Percentiles rank a stretch among this genome's conserved stretches.
phyloP scores from a whole-genome alignment of 257 asterid species.

The Lycium ferocissimum region DNA sequence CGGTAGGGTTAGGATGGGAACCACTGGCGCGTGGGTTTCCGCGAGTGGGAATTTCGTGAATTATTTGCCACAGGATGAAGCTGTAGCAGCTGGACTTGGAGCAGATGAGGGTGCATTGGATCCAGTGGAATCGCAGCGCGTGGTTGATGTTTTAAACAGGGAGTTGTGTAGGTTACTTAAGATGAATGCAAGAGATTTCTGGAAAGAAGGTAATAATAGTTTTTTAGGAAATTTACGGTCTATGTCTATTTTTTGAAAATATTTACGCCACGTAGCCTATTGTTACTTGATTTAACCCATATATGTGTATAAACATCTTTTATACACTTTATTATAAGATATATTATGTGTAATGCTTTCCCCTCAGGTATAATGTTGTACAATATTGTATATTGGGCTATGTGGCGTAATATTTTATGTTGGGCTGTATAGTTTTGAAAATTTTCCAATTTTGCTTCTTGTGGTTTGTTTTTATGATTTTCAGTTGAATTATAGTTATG shows the following conservation, averaged over 20 bases:
- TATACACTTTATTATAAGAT: too few species aligned
- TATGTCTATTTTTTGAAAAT: neutral
- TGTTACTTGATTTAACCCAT: too few species aligned
- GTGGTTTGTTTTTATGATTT: neutral
- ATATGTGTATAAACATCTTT: too few species aligned
- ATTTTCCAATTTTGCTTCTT: neutral
- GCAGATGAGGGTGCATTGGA: constrained; percentile 88
- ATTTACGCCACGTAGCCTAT: too few species aligned
- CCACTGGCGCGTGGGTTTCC: constrained; percentile 57
- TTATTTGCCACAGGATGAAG: constrained; percentile 98
- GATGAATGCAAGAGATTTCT: constrained; percentile 77
- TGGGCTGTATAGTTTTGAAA: too few species aligned
- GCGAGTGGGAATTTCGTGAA: constrained; percentile 62
- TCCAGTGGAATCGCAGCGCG: constrained; percentile 86
- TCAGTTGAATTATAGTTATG: neutral
- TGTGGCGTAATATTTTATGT: too few species aligned
- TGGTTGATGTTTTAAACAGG: constrained; percentile 83
- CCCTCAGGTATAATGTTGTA: too few species aligned
- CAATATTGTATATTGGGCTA: too few species aligned
- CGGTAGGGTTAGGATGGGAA: constrained; percentile 55
- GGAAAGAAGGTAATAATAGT: constrained; percentile 73
- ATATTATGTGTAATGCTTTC: too few species aligned
- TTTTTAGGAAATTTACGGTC: too few species aligned
- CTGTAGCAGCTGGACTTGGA: constrained; percentile 87
- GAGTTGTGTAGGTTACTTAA: constrained; percentile 81